Base-by-base conservation (phyloP, 768 basidiomycete species). In the Boletus vinaceobasis region DNA sequence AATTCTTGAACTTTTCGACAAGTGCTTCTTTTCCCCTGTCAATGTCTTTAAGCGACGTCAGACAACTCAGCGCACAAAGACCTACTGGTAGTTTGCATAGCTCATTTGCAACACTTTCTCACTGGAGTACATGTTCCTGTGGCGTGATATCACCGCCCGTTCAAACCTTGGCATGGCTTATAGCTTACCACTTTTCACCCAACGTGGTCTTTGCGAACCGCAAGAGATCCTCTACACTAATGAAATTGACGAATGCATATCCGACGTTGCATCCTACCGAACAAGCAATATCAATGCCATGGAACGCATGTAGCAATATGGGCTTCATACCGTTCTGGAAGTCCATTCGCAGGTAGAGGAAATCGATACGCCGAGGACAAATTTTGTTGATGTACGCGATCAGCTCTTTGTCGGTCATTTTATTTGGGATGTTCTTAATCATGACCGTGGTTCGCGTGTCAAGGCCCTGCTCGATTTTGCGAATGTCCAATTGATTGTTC, bases 401-500 rank as follows among this genome's bases (percentile, higher is more conserved):
- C 62, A 91, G 66, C 59, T 91, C 87, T 63, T 75, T 79, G 70
- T 90, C 87, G 57, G 77, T 86, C 88, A 91, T 90, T 71, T 93
- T 93, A 73, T 94, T 95, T 3, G 93, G 93, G 43, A 95, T 90
- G 64, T 95, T 95, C 73, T 93, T 92, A 58, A 90, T 84, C 88
- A 91, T 92, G 45, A 92, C 85, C 29, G 91, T 92, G 33, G 90
- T 90, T 32, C 91, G 78, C 35, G 86, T 90, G 61, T 93, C 90
- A 55, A 77, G 70, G 5, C 93, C 93, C 31, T 79, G 80, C 68
- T 88, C 88, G 62, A 95, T 93, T 54, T 78, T 78, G 40, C 74
- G 77, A 13, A 93, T 70, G 68, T 90, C 85, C 27, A 95, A 68
- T 60, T 78, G 76, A 63, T 88, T 87, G 56, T 77, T 73, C 63